Conservation (phyloP, 805 yeast species). For the Yarrowia porcina region DNA sequence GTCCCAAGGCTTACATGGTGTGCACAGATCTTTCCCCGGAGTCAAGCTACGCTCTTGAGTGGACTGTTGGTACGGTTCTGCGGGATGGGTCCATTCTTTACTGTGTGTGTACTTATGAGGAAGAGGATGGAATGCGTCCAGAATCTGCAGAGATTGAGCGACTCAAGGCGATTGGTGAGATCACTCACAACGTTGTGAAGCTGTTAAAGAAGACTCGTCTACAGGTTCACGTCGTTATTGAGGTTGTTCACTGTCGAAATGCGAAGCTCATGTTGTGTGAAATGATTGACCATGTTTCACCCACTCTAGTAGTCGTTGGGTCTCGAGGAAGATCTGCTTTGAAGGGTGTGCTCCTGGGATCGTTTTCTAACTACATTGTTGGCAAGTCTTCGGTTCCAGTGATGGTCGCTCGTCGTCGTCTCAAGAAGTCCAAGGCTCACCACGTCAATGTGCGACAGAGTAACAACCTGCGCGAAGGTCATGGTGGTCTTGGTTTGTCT, state of each 20-base stretch:
- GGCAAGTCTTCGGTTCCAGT: conserved; percentile 72
- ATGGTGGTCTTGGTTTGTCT: conserved; percentile 28
- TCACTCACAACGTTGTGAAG: conserved; percentile 43
- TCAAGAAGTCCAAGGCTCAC: conserved; percentile 64
- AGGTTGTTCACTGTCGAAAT: conserved; percentile 71
- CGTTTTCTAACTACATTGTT: conserved; percentile 67
- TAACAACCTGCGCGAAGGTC: conserved; percentile 36
- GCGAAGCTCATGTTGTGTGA: conserved; percentile 70
- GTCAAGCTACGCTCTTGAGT: conserved; percentile 77
- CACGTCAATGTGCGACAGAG: conserved; percentile 46
- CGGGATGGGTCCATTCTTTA: conserved; percentile 80
- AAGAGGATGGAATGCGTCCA: conserved; percentile 31
- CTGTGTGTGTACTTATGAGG: conserved; percentile 49
- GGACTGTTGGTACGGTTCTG: conserved; percentile 82
- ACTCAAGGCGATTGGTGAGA: conserved; percentile 44
- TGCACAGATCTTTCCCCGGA: conserved; percentile 84
- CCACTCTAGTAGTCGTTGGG: conserved; percentile 71
- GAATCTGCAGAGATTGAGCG: conserved; percentile 41
- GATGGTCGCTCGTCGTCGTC: conserved; percentile 72
- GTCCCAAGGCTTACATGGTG: conserved; percentile 60
- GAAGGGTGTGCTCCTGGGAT: conserved; percentile 70
- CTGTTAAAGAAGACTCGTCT: conserved; percentile 62
- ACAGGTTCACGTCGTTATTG: conserved; percentile 69
- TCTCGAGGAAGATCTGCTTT: conserved; percentile 70
- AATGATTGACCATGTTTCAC: conserved; percentile 65